Percentiles rank a stretch among this genome's conserved stretches.
These are phyloP conservation scores for Metarhizium robertsii DNA, from an alignment of 2,329 filamentous ascomycete species.

Conservation along the genomic window DNA sequence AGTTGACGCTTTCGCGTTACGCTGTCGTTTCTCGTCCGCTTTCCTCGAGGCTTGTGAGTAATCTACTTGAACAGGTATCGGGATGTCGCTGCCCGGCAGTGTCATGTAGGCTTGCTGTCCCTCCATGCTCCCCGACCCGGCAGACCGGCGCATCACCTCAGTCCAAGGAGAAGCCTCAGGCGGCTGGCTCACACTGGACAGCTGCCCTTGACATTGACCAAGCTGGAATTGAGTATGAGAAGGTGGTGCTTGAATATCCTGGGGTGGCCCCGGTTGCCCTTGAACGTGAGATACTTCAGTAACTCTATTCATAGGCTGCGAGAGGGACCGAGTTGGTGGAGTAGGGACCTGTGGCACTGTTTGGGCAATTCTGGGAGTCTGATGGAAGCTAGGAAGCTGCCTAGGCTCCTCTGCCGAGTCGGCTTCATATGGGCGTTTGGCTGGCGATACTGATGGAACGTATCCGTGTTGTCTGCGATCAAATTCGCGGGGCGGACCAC, in stretches of 20 bases:
- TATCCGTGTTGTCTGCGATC: slow-evolving; percentile 14
- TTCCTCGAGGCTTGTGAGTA: slow-evolving; percentile 73
- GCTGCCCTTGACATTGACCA: slow-evolving; percentile 12
- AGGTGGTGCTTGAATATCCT: slow-evolving; percentile 10
- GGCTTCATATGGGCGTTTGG: slow-evolving; percentile 23
- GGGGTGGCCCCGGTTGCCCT: slow-evolving; percentile 13
- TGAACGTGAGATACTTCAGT: slow-evolving; percentile 16
- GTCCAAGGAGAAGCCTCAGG: slow-evolving; percentile 20
- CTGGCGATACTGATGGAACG: slow-evolving; percentile 15
- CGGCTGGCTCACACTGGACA: slow-evolving; percentile 11
- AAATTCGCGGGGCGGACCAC: slow-evolving; percentile 11
- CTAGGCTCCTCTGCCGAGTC: slow-evolving; percentile 18
- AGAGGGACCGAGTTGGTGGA: slow-evolving; percentile 22
- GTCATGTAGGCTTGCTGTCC: slow-evolving; percentile 30
- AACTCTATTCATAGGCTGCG: slow-evolving; percentile 23
- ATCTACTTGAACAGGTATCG: slow-evolving; percentile 60
- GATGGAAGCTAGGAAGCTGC: slow-evolving; percentile 16
- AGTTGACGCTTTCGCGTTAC: slow-evolving; percentile 79
- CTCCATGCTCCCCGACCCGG: slow-evolving; percentile 18
- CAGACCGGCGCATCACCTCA: slow-evolving; percentile 22
- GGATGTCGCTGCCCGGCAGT: slow-evolving; percentile 26
- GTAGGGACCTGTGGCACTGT: slow-evolving; percentile 12
- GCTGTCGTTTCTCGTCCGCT: slow-evolving; percentile 75
- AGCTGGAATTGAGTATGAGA: slow-evolving; percentile 15
- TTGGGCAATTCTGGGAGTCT: slow-evolving; percentile 14